These are phyloP conservation scores for Mimosa pudica DNA, from an alignment of 306 rosid genomes.

Conservation along the genomic window DNA sequence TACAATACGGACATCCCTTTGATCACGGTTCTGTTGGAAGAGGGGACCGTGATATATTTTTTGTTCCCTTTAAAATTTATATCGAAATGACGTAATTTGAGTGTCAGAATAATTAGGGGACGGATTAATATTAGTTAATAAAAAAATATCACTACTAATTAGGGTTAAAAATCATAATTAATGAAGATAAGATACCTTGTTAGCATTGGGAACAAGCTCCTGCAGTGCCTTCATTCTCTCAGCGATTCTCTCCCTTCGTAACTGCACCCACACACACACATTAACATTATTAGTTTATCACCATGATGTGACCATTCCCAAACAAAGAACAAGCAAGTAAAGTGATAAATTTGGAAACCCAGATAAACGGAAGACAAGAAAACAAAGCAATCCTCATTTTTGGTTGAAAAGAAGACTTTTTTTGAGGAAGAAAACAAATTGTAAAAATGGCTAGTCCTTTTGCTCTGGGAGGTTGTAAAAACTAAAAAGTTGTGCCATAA, in stretches of 20 bases:
- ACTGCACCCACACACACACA: slow-evolving; percentile 55
- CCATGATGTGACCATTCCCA: background rate
- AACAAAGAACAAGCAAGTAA: background rate
- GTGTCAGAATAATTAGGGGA: background rate
- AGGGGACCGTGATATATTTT: too few species aligned
- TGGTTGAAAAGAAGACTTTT: background rate
- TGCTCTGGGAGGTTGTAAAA: too few species aligned
- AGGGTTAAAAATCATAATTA: background rate
- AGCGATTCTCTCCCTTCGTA: slow-evolving; percentile 97
- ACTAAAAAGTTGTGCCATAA: background rate
- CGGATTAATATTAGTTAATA: background rate
- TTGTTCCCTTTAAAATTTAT: background rate
- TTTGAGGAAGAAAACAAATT: too few species aligned
- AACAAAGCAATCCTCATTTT: slow-evolving; percentile 8
- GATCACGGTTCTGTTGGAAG: slow-evolving; percentile 13
- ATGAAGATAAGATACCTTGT: slow-evolving; percentile 61
- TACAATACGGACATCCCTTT: background rate
- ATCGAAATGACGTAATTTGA: background rate
- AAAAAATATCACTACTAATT: too few species aligned
- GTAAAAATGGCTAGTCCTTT: background rate
- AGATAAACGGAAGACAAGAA: slow-evolving; percentile 18
- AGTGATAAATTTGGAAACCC: background rate
- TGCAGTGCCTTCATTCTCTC: slow-evolving; percentile 98
- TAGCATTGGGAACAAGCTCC: slow-evolving; percentile 95
- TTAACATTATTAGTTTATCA: background rate